Conservation (phyloP, 2,329 filamentous ascomycete genomes). For the Fusarium sp. region DNA sequence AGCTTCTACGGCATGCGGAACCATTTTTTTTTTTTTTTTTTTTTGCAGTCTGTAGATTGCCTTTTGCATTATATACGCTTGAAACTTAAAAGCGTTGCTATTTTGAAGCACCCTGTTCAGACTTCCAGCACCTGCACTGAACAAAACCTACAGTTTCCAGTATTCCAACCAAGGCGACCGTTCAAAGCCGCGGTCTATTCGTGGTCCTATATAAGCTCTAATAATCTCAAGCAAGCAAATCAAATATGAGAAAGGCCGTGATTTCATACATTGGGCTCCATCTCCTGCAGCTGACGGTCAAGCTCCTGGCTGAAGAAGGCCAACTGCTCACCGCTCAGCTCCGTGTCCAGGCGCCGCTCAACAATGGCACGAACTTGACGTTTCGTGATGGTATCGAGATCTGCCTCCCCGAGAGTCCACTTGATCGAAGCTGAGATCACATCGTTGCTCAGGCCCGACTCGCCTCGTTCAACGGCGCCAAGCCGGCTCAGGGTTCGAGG, state of each 20-base stretch:
- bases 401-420: slow-evolving; percentile 84
- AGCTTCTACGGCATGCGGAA: background rate
- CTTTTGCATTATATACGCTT: background rate
- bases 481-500: slow-evolving; percentile 49
- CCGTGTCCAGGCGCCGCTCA: slow-evolving; percentile 92
- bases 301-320: slow-evolving; percentile 94
- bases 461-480: slow-evolving; percentile 72
- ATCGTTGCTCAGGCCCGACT: slow-evolving; percentile 78
- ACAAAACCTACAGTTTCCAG: background rate
- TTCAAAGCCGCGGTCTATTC: background rate
- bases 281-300: slow-evolving; percentile 91
- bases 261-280: slow-evolving; percentile 57
- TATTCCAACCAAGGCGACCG: background rate
- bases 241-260: background rate
- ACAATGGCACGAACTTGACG: slow-evolving; percentile 94
- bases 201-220: background rate
- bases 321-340: slow-evolving; percentile 85
- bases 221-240: background rate
- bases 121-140: background rate
- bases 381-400: slow-evolving; percentile 96
- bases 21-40: background rate
- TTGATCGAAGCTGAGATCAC: slow-evolving; percentile 90
- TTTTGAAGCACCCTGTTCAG: background rate
- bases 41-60: background rate
- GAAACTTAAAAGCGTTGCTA: background rate